Evolutionary conservation across 2,329 filamentous ascomycete species (phyloP).

Genomic region (Mycogone perniciosa): DNA sequence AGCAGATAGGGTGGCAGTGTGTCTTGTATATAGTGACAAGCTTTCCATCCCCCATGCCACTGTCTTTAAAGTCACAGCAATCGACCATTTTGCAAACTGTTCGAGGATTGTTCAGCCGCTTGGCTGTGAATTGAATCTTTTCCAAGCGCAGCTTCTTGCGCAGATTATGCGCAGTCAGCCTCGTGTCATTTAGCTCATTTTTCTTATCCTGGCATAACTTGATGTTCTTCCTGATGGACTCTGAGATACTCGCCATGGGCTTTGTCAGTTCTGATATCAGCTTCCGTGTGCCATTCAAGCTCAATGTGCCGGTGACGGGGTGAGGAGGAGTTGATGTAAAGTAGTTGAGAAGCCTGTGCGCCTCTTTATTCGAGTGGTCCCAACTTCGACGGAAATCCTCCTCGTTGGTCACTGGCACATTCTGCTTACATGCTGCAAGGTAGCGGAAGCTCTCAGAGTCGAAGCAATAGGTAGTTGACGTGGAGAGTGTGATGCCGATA

Average conservation of each 20-base stretch:
- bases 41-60: not conserved
- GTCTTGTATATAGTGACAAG: slow-evolving; percentile 12
- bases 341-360: slow-evolving; percentile 7
- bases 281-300: slow-evolving; percentile 14
- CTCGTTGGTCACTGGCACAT: not conserved
- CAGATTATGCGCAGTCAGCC: not conserved
- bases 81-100: slow-evolving; percentile 9
- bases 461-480: slow-evolving; percentile 5
- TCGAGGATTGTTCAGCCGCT: not conserved
- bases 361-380: slow-evolving; percentile 14
- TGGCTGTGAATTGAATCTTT: slow-evolving; percentile 2
- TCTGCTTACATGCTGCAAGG: slow-evolving; percentile 7
- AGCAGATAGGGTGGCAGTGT: slow-evolving; percentile 13
- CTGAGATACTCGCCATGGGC: slow-evolving; percentile 17
- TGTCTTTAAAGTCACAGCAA: slow-evolving; percentile 13
- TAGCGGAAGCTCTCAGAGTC: slow-evolving; percentile 11
- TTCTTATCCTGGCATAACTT: not conserved
- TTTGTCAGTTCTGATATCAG: slow-evolving; percentile 8
- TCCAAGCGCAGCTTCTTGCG: slow-evolving; percentile 3
- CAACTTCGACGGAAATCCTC: slow-evolving; percentile 15
- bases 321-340: slow-evolving; percentile 13
- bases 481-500: slow-evolving; percentile 1
- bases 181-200: not conserved
- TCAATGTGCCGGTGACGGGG: slow-evolving; percentile 15
- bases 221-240: slow-evolving; percentile 12